phyloP scores from a whole-genome alignment of 73 alveolate species.

The Paramecium caudatum region DNA sequence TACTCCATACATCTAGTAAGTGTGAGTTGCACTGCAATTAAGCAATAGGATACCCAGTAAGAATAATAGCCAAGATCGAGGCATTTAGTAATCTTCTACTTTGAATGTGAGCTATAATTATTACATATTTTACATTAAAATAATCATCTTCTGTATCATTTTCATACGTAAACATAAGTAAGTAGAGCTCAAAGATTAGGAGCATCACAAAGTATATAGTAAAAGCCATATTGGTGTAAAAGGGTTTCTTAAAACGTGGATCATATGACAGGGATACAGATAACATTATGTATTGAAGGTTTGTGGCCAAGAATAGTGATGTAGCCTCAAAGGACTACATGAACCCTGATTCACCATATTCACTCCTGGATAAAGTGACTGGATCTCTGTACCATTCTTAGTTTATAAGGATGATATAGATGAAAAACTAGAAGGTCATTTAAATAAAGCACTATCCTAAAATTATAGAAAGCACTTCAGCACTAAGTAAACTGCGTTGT shows the following conservation, averaged over 20 bases:
- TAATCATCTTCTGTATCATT: slow-evolving; percentile 55
- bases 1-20: slow-evolving; percentile 35
- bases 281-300: neutral
- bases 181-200: neutral
- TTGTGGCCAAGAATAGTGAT: slow-evolving; percentile 42
- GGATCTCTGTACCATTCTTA: slow-evolving; percentile 53
- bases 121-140: slow-evolving; percentile 10
- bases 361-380: neutral
- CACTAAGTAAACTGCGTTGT: neutral
- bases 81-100: slow-evolving; percentile 50
- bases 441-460: slow-evolving; percentile 40
- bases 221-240: slow-evolving; percentile 14
- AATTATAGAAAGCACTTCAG: slow-evolving; percentile 16
- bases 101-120: slow-evolving; percentile 49
- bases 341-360: slow-evolving; percentile 44
- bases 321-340: slow-evolving; percentile 57
- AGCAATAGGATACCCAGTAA: slow-evolving; percentile 10
- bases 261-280: neutral
- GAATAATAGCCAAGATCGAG: slow-evolving; percentile 50
- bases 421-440: neutral
- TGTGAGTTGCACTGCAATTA: slow-evolving; percentile 27
- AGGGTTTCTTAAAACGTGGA: slow-evolving; percentile 25
- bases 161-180: slow-evolving; percentile 11
- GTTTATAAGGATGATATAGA: neutral
- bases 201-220: neutral